Conservation (phyloP, 2,329 filamentous ascomycete species). For the Spiromastix sp. region DNA sequence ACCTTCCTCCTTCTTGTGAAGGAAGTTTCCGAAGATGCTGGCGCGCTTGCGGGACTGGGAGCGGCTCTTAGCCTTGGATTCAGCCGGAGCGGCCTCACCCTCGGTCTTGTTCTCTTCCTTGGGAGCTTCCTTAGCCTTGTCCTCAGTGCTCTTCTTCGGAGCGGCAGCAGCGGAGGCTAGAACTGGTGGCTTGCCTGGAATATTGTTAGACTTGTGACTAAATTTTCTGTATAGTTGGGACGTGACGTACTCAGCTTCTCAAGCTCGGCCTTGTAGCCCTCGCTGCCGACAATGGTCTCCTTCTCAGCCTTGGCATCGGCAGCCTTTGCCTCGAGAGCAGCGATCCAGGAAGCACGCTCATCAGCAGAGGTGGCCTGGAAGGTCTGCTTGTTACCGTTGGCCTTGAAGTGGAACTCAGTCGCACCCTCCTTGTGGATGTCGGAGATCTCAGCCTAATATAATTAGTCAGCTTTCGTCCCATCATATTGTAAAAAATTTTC, state of each 20-base stretch:
- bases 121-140: slow-evolving; percentile 16
- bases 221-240: slow-evolving; percentile 1
- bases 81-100: slow-evolving; percentile 25
- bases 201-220: slow-evolving; percentile 5
- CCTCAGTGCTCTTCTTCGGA: slow-evolving; percentile 16
- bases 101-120: slow-evolving; percentile 23
- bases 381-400: slow-evolving; percentile 80
- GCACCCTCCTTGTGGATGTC: slow-evolving; percentile 67
- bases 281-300: slow-evolving; percentile 61
- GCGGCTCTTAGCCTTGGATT: slow-evolving; percentile 45
- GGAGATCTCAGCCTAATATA: slow-evolving; percentile 52
- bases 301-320: slow-evolving; percentile 76
- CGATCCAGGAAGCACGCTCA: slow-evolving; percentile 89
- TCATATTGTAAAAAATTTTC: background rate
- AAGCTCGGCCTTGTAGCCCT: slow-evolving; percentile 79
- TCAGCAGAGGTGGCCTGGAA: slow-evolving; percentile 69
- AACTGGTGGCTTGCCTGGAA: slow-evolving; percentile 33
- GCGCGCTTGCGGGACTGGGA: slow-evolving; percentile 48
- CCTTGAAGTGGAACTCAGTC: slow-evolving; percentile 76
- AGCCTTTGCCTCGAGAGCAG: slow-evolving; percentile 70
- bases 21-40: slow-evolving; percentile 48
- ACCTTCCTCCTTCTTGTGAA: slow-evolving; percentile 51
- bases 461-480: background rate
- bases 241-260: slow-evolving; percentile 54
- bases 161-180: slow-evolving; percentile 23